A percentile compares a stretch with the other conserved stretches of the same genome.
Conservation (phyloP, 345 rosid species). For the Hibiscus syriacus region DNA sequence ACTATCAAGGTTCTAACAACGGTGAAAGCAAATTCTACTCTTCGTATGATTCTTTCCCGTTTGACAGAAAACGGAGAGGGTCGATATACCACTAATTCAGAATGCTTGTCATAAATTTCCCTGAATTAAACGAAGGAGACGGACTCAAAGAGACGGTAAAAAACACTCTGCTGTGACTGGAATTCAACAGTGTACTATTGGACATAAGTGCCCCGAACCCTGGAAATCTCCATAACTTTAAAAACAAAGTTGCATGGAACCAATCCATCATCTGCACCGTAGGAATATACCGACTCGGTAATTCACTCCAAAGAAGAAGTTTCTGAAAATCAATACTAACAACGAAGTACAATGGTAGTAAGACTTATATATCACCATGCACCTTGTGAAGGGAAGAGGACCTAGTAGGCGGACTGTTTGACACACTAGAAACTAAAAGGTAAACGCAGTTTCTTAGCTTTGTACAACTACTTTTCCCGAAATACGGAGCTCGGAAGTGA, state of each 20-base stretch:
- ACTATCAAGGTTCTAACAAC: background rate
- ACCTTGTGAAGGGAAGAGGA: too few relatives aligned
- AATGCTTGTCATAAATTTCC: slow-evolving; percentile 22
- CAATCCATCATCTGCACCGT: background rate
- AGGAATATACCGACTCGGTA: background rate
- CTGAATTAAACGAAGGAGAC: slow-evolving; percentile 9
- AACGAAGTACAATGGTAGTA: too few relatives aligned
- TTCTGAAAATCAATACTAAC: too few relatives aligned
- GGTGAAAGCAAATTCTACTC: slow-evolving; percentile 6
- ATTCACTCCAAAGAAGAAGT: too few relatives aligned
- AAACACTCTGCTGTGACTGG: background rate
- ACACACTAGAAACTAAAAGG: background rate
- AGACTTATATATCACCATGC: too few relatives aligned
- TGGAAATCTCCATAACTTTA: background rate
- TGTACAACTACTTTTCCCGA: background rate
- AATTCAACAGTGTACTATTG: background rate
- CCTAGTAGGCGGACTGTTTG: too few relatives aligned
- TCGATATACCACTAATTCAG: slow-evolving; percentile 10
- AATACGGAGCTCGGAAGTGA: too few relatives aligned
- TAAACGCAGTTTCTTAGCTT: background rate
- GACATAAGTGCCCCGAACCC: slow-evolving; percentile 3
- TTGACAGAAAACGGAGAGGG: slow-evolving; percentile 11
- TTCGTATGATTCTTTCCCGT: slow-evolving; percentile 5
- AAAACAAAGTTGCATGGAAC: background rate
- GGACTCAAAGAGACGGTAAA: background rate